Evolutionary conservation across 129 eudicot genomes (phyloP), one percentile per base, ranked within the genome.

Genomic region (Ambrosia artemisiifolia): DNA sequence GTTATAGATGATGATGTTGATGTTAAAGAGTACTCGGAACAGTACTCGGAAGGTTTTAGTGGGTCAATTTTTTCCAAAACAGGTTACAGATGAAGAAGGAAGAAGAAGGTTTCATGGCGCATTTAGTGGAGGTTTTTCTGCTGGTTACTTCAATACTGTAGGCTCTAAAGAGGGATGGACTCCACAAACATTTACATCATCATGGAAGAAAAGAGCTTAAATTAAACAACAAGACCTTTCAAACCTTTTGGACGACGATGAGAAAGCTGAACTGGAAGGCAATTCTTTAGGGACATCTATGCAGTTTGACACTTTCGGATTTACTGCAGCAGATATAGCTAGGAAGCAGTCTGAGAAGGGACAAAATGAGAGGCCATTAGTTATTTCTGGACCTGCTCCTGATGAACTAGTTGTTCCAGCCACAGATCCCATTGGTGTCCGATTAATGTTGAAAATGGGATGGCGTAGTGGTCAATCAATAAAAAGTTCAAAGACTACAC

Each of bases 131-230:
- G n/a, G n/a, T n/a, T n/a, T n/a, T n/a, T n/a, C n/a, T n/a, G n/a
- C n/a, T n/a, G n/a, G n/a, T 72, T 95, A 85, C 79, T 95, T 71
- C 83, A 95, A 95, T 74, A 95, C 93, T 0, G 99, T 88, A 78
- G 99, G 99, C 11, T 95, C 99, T 17, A 90, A 95, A 85, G 99
- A 90, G 82, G 99, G 99, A 42, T 95, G 97, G 97, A 73, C 97
- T 56, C 99, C 99, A 20, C 96, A 86, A 75, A 46, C 99, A 38
- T 95, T 95, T 80, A 86, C 99, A 28, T 95, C 99, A 40, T 95
- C 99, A 35, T 69, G 99, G 88, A 90, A 95, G 80, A 90, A 83
- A 35, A 84, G 99, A 80, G 96, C 99, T 70, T 94, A 88, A 80
- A 69, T 86, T 38, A 85, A 86, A 63, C 79, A 95, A 50, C 99